phyloP scores from a whole-genome alignment of 257 asterid species.

The Solanum peruvianum region DNA sequence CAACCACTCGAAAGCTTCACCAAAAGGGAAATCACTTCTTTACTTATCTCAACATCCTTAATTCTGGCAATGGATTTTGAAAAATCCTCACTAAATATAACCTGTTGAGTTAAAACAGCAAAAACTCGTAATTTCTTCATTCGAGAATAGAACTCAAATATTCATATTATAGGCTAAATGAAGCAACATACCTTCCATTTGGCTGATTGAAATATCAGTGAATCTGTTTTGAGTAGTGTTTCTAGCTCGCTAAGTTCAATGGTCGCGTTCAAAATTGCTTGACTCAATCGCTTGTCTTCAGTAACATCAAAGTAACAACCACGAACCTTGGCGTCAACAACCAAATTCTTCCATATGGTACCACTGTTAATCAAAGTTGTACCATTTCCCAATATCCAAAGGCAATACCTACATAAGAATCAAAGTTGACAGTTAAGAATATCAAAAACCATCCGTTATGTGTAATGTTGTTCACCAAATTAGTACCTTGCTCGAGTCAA shows the following conservation, averaged over 20 bases:
- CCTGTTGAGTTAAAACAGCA: neutral
- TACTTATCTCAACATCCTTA: conserved; percentile 1
- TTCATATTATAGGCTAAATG: neutral
- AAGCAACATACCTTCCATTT: neutral
- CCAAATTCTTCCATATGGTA: conserved; percentile 46
- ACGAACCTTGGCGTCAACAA: conserved; percentile 35
- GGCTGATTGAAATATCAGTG: neutral
- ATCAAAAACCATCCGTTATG: neutral
- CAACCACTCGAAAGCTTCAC: conserved; percentile 48
- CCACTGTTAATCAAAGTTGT: conserved; percentile 46
- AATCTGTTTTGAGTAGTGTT: conserved; percentile 16
- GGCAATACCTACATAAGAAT: conserved; percentile 30
- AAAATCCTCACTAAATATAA: conserved; percentile 27
- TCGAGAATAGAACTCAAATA: neutral
- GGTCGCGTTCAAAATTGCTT: conserved; percentile 7
- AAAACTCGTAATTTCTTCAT: neutral
- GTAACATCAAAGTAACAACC: conserved; percentile 45
- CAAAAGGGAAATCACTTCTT: conserved; percentile 21
- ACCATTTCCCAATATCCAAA: conserved; percentile 61
- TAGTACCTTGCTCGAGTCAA: conserved; percentile 68
- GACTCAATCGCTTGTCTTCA: conserved; percentile 26
- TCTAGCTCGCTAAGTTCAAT: conserved; percentile 4
- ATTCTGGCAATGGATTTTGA: conserved; percentile 18
- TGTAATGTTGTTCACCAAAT: conserved; percentile 11
- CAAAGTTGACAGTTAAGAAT: neutral